Percentiles rank a stretch among this genome's conserved stretches.
phyloP scores from a whole-genome alignment of 73 alveolate genomes.

The Paramecium caudatum region DNA sequence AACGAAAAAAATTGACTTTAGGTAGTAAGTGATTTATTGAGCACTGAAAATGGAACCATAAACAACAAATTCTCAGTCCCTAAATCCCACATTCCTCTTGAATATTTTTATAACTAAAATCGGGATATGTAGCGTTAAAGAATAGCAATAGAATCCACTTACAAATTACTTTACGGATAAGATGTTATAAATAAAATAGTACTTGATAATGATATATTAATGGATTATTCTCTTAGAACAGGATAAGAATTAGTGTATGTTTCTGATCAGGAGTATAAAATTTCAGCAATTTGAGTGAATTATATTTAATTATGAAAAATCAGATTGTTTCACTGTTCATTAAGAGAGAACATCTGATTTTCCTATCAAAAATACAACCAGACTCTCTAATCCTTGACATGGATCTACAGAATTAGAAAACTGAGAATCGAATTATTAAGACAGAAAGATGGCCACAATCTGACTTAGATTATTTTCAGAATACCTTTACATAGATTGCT shows the following conservation, averaged over 20 bases:
- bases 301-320: conserved; percentile 45
- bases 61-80: not conserved
- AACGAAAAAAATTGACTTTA: not conserved
- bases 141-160: conserved; percentile 17
- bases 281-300: not conserved
- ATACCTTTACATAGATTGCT: not conserved
- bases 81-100: not conserved
- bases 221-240: not conserved
- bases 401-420: not conserved
- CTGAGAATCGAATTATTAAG: not conserved
- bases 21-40: not conserved
- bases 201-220: not conserved
- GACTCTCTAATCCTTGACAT: not conserved
- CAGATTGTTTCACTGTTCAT: conserved; percentile 26
- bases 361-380: not conserved
- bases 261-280: too few relatives aligned
- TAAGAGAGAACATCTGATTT: conserved; percentile 45
- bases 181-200: not conserved
- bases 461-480: conserved; percentile 24
- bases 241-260: too few relatives aligned
- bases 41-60: not conserved
- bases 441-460: conserved; percentile 15
- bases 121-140: not conserved
- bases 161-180: not conserved
- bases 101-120: not conserved